Percentiles rank a stretch among this genome's conserved stretches.
These are phyloP conservation scores for Thermochaetoides thermophila DNA, from an alignment of 495 filamentous ascomycete genomes.

Conservation along the genomic window DNA sequence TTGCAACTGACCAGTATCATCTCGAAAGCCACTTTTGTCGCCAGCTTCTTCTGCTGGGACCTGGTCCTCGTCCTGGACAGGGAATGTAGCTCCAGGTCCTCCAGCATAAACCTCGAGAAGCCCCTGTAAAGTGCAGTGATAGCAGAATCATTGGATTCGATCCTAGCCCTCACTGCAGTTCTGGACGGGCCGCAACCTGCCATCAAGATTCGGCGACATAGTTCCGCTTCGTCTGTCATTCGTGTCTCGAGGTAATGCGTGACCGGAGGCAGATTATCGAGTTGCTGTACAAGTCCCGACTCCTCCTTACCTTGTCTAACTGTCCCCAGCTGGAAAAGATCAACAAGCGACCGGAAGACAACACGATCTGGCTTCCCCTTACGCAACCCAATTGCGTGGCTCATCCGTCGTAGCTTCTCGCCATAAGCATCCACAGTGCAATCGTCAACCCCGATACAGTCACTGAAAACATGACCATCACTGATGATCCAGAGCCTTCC, in stretches of 20 bases:
- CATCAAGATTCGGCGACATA: constrained; percentile 23
- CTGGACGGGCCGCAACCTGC: constrained; percentile 17
- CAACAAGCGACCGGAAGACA: constrained; percentile 8
- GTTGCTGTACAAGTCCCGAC: not conserved
- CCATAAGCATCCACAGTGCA: constrained; percentile 22
- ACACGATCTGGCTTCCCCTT: constrained; percentile 2
- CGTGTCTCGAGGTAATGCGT: constrained; percentile 17
- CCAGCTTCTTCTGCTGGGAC: constrained; percentile 9
- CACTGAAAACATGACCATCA: constrained; percentile 30
- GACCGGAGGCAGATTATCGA: constrained; percentile 10
- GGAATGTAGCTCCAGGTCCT: constrained; percentile 24
- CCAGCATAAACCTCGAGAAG: constrained; percentile 32
- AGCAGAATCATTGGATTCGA: constrained; percentile 19
- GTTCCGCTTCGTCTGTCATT: constrained; percentile 20
- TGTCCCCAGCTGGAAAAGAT: constrained; percentile 6
- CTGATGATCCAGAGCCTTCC: constrained; percentile 24
- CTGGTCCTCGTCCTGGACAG: constrained; percentile 9
- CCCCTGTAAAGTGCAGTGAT: constrained; percentile 29
- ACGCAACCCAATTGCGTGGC: constrained; percentile 9
- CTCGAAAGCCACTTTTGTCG: constrained; percentile 9
- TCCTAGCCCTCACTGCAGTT: constrained; percentile 16
- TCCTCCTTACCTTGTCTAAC: not conserved
- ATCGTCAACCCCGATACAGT: constrained; percentile 30
- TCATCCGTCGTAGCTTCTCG: constrained; percentile 18
- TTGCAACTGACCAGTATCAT: constrained; percentile 8